Evolutionary conservation across 257 asterid species (phyloP), one percentile per base, ranked within the genome.

Genomic region (Solanum paucissectum): DNA sequence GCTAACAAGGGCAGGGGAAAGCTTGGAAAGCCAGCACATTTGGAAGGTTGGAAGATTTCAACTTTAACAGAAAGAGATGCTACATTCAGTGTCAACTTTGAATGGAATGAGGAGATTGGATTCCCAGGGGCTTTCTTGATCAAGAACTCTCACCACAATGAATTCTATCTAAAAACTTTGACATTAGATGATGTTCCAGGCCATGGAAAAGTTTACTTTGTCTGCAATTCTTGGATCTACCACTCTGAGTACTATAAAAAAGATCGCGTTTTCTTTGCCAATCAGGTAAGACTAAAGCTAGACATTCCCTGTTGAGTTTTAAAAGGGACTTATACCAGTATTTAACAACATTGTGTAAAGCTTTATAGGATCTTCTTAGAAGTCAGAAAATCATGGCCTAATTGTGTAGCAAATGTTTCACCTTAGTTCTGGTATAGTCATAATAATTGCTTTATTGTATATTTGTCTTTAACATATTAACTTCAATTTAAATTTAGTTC

Each of bases 161-260:
- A 91, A 38, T 91, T 91, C 86, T 91, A 71, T 86, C 93, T 91
- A 14, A 90, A 91, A 68, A 88, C 91, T 21, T 76, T 91, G 23
- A 88, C 92, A 1, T 87, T 91, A 36, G 89, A 91, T 58, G 83
- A 87, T 75, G 86, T 87, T 37, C 90, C 91, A 37, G 83, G 60
- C 10, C 88, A 83, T 25, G 91, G 88, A 5, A 40, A 10, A 3
- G 32, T 91, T n/a, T 86, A 58, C 14, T 91, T 91, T 23, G 60
- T 88, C 25, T 91, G 93, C 84, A 85, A 90, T 46, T 91, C 92
- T 38, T 91, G 93, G 93, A 90, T 91, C 37, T 90, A 90, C 16
- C 92, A 90, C 4, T 87, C 89, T 7, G 68, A 83, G 2, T 87
- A 82, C 23, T 91, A 91, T 68, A 85, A 79, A 23, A 81, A 86